Percentiles rank a stretch among this genome's conserved stretches.
phyloP scores from a whole-genome alignment of 352 stramenopile genomes.

The Phytophthora macrochlamydospora region DNA sequence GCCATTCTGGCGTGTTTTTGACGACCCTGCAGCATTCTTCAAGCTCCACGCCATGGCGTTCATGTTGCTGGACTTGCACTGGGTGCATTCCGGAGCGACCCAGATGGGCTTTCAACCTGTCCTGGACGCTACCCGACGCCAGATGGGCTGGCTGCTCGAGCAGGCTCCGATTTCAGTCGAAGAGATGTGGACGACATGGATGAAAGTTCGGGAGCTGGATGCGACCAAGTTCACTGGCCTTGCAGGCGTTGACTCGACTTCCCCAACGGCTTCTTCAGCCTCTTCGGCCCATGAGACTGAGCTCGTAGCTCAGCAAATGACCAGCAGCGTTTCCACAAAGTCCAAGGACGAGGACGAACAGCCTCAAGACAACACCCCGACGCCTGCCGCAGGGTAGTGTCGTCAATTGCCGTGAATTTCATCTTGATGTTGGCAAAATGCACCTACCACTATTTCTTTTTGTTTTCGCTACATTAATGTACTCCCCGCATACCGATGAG shows the following conservation, averaged over 20 bases:
- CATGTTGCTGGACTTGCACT: constrained; percentile 85
- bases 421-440: constrained; percentile 11
- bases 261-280: constrained; percentile 19
- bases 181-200: constrained; percentile 87
- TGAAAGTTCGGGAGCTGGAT: constrained; percentile 78
- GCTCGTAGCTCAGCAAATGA: constrained; percentile 30
- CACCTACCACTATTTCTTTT: constrained; percentile 23
- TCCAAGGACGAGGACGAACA: constrained; percentile 15
- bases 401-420: neutral
- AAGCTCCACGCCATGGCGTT: constrained; percentile 88
- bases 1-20: constrained; percentile 84
- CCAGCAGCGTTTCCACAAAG: constrained; percentile 15
- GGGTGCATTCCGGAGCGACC: constrained; percentile 77
- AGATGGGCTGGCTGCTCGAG: constrained; percentile 85
- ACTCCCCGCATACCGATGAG: constrained; percentile 3
- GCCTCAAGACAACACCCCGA: constrained; percentile 9
- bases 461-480: constrained; percentile 23
- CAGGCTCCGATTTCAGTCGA: constrained; percentile 73
- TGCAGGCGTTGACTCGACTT: constrained; percentile 25
- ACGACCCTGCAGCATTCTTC: constrained; percentile 67
- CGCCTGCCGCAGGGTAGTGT: constrained; percentile 25
- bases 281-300: constrained; percentile 27
- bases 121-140: constrained; percentile 72
- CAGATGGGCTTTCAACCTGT: constrained; percentile 88
- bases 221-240: constrained; percentile 52